Evolutionary conservation across 2,329 filamentous ascomycete species (phyloP), one percentile per base, ranked within the genome.

Genomic region (Tricladium varicosporioides): DNA sequence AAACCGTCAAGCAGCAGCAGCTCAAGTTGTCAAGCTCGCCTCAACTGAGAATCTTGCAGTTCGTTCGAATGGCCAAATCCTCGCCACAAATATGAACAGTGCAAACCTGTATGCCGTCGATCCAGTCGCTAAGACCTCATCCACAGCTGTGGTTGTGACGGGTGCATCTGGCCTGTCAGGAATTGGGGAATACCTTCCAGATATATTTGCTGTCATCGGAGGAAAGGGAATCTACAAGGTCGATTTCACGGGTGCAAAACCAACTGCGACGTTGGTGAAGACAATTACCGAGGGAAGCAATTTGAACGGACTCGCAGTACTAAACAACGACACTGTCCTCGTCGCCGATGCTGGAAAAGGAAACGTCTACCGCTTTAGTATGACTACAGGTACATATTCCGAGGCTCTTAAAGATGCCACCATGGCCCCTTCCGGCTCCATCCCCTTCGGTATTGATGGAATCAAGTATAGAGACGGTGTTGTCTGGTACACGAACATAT

Each of bases 171-270:
- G 68, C 15, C 56, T 72, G 11, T 59, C 68, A 9, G 72, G 72
- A 3, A 73, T 75, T 16, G 65, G 67, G 5, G 71, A 75, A 57
- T 60, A 69, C 27, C 45, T 61, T 7, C 59, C 64, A 2, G 67
- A 75, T 51, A 57, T 70, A 31, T 75, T 72, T 59, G 52, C 52
- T 11, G 51, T 60, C 15, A 55, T 60, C 10, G 55, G 51, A 1
- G 55, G 55, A 16, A 65, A 57, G 31, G 51, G 48, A 27, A 50
- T 56, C 9, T 60, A 53, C 48, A 58, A 63, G 42, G 46, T 65
- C 2, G 57, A 60, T 31, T 56, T 67, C 45, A 56, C 49, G 14
- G 43, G 48, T 4, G 45, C 13, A 8, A 18, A 43, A 1, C 31
- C 57, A 9, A 52, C 44, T 8, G 15, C 33, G 8, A 52, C 48